These are phyloP conservation scores for Penicillium occitanis DNA, from an alignment of 2,329 filamentous ascomycete genomes.

Conservation along the genomic window DNA sequence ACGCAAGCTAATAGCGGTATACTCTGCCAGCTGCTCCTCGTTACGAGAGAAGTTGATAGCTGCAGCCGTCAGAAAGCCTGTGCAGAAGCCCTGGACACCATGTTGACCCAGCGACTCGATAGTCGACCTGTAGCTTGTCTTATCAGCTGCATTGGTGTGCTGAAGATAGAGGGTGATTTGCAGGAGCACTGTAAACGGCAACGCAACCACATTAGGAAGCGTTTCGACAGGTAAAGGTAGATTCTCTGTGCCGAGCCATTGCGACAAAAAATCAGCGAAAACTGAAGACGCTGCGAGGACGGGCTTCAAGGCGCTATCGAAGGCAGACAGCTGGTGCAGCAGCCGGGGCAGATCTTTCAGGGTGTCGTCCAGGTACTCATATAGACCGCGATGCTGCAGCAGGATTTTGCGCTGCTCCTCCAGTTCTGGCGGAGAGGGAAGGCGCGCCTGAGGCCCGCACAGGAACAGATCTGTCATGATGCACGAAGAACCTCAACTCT, in stretches of 20 bases:
- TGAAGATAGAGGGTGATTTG: slow-evolving; percentile 9
- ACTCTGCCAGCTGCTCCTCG: slow-evolving; percentile 30
- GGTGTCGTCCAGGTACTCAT: not conserved
- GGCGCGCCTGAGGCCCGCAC: slow-evolving; percentile 8
- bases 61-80: slow-evolving; percentile 40
- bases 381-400: not conserved
- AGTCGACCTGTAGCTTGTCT: not conserved
- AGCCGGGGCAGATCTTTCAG: not conserved
- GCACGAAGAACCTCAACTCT: not conserved
- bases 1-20: slow-evolving; percentile 40
- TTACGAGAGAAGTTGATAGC: slow-evolving; percentile 36
- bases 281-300: not conserved
- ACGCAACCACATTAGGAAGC: not conserved
- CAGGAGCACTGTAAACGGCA: slow-evolving; percentile 14
- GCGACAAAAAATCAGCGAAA: not conserved
- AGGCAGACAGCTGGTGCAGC: not conserved
- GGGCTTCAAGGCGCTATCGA: not conserved
- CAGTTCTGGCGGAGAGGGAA: slow-evolving; percentile 8
- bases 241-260: slow-evolving; percentile 4
- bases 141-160: not conserved
- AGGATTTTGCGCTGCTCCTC: not conserved
- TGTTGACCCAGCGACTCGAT: slow-evolving; percentile 7
- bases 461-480: slow-evolving; percentile 7
- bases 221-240: not conserved
- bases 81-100: slow-evolving; percentile 41